These are phyloP conservation scores for Ulmus americana DNA, from an alignment of 331 rosid species.

Conservation along the genomic window DNA sequence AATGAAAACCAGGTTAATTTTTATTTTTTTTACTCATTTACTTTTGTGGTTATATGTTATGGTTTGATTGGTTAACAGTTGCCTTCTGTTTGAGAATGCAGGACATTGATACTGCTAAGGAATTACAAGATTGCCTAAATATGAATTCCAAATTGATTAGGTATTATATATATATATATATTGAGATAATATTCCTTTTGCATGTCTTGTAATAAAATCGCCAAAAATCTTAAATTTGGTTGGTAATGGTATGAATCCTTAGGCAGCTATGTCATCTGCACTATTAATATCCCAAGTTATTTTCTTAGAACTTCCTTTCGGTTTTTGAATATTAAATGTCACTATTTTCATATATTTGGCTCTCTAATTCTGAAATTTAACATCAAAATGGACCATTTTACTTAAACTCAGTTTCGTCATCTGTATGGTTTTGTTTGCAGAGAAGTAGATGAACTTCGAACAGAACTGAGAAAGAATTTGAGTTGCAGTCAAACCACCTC, in stretches of 20 bases:
- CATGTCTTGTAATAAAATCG: background rate
- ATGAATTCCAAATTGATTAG: conserved; percentile 60
- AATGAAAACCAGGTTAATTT: conserved; percentile 47
- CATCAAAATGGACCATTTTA: conserved; percentile 10
- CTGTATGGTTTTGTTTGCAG: conserved; percentile 40
- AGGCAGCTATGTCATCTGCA: background rate
- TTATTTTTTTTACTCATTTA: background rate
- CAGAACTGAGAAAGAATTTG: conserved; percentile 43
- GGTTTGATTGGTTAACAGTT: conserved; percentile 19
- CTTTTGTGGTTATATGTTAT: conserved; percentile 15
- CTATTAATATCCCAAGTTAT: background rate
- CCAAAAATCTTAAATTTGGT: background rate
- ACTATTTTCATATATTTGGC: background rate
- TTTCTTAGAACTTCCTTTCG: background rate
- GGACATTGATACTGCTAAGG: conserved; percentile 41
- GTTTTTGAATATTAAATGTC: background rate
- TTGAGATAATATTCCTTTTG: background rate
- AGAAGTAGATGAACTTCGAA: conserved; percentile 47
- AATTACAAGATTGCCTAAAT: conserved; percentile 54
- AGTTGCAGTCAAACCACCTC: conserved; percentile 41
- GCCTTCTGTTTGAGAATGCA: conserved; percentile 31
- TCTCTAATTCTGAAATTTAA: background rate
- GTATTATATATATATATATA: conserved; percentile 23
- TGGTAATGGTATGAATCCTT: background rate
- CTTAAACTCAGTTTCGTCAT: conserved; percentile 5